Evolutionary conservation across 23 red algal genomes (phyloP).

Genomic region (Gracilaria gracilis): DNA sequence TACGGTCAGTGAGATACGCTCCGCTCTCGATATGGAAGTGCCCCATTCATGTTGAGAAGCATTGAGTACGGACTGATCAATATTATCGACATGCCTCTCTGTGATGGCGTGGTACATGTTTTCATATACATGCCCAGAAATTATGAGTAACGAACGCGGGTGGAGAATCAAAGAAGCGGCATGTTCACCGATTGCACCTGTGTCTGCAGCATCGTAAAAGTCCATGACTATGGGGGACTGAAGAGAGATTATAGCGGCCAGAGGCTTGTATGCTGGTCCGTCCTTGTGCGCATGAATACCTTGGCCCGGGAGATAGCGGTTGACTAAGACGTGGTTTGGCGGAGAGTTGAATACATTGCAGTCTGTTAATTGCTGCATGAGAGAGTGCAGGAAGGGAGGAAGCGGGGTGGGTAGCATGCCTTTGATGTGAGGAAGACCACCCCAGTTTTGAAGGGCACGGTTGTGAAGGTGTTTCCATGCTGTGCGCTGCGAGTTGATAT

Average conservation of each 20-base stretch:
- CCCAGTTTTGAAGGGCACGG: slow-evolving; percentile 65
- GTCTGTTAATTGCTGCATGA: slow-evolving; percentile 25
- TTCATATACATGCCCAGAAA: slow-evolving; percentile 64
- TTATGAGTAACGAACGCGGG: slow-evolving; percentile 79
- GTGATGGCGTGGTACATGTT: slow-evolving; percentile 85
- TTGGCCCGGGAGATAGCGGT: slow-evolving; percentile 83
- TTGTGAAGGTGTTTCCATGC: slow-evolving; percentile 63
- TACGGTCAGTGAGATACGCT: slow-evolving; percentile 55
- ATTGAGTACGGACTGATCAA: slow-evolving; percentile 60
- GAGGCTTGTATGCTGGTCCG: slow-evolving; percentile 82
- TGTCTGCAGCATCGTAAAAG: slow-evolving; percentile 55
- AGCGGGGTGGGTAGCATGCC: slow-evolving; percentile 78
- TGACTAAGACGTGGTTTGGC: slow-evolving; percentile 94
- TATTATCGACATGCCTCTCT: slow-evolving; percentile 42
- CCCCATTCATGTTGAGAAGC: not conserved
- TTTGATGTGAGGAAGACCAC: slow-evolving; percentile 79
- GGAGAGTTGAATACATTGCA: slow-evolving; percentile 44
- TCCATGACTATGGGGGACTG: slow-evolving; percentile 66
- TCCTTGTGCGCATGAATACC: slow-evolving; percentile 89
- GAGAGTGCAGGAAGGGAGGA: slow-evolving; percentile 54
- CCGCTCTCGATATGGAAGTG: slow-evolving; percentile 20
- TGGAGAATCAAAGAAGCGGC: slow-evolving; percentile 40
- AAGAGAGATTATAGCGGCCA: slow-evolving; percentile 87
- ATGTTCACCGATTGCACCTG: not conserved
- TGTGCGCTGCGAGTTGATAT: slow-evolving; percentile 29